Percentiles rank a stretch among this genome's conserved stretches.
Evolutionary conservation across 495 filamentous ascomycete genomes (phyloP).

Genomic region (Penicillium lividum): DNA sequence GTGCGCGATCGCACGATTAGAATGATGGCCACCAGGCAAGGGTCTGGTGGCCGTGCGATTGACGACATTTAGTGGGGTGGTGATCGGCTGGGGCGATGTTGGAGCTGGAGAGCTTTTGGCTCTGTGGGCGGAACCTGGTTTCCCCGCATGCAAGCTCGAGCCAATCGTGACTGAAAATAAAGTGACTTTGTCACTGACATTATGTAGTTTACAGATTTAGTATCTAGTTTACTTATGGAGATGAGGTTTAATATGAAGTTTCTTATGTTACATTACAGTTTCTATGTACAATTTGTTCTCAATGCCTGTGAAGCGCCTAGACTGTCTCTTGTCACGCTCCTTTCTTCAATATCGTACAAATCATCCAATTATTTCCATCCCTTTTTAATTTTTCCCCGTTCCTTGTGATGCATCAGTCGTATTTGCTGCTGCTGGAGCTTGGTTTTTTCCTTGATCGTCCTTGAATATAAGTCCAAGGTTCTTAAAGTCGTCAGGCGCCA

Average conservation of each 20-base stretch:
- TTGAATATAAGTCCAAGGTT: constrained; percentile 82
- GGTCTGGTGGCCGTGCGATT: constrained; percentile 53
- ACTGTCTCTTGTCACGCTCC: constrained; percentile 2
- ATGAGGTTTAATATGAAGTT: neutral
- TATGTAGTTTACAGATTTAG: too few relatives aligned
- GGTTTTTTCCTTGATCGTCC: constrained; percentile 27
- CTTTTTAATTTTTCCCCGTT: constrained; percentile 10
- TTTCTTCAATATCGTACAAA: constrained; percentile 26
- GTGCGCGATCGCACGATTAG: constrained; percentile 79
- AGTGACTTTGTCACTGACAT: neutral
- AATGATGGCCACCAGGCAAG: constrained; percentile 74
- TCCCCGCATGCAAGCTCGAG: constrained; percentile 24
- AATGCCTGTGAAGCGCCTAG: constrained; percentile 15
- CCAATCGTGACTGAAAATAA: constrained; percentile 7
- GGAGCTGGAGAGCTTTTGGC: constrained; percentile 14
- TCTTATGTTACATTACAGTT: constrained; percentile 13
- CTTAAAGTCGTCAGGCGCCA: constrained; percentile 90
- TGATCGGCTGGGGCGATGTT: constrained; percentile 7
- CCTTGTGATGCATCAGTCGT: constrained; percentile 7
- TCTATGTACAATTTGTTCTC: constrained; percentile 22
- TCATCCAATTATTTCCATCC: constrained; percentile 1
- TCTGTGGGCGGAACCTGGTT: constrained; percentile 22
- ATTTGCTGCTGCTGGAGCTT: constrained; percentile 1
- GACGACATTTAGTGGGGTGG: constrained; percentile 44
- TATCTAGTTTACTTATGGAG: neutral